A percentile compares a stretch with the other conserved stretches of the same genome.
phyloP scores from a whole-genome alignment of 2,329 filamentous ascomycete species.

The Cadophora sp. region DNA sequence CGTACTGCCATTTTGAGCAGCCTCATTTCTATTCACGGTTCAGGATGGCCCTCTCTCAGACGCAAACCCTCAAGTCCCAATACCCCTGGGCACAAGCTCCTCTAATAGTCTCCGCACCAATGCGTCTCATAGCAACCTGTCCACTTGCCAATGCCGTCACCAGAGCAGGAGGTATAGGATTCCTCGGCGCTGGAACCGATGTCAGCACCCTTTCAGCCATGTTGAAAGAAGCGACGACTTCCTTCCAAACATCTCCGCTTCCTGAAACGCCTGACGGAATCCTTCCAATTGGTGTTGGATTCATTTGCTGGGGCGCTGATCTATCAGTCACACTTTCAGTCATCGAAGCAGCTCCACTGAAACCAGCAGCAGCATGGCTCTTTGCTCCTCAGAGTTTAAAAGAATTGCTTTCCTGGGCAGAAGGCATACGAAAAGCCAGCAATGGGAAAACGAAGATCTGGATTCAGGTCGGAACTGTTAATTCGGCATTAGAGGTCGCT shows the following conservation, averaged over 20 bases:
- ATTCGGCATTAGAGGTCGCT: slow-evolving; percentile 38
- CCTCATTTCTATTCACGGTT: neutral
- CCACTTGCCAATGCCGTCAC: slow-evolving; percentile 66
- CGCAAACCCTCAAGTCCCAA: slow-evolving; percentile 38
- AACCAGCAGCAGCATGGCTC: slow-evolving; percentile 53
- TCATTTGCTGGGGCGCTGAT: slow-evolving; percentile 53
- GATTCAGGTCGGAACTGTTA: slow-evolving; percentile 46
- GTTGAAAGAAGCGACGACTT: slow-evolving; percentile 40
- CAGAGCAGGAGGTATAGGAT: slow-evolving; percentile 57
- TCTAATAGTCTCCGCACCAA: slow-evolving; percentile 68
- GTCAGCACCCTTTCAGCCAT: slow-evolving; percentile 29
- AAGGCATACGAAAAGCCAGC: slow-evolving; percentile 37
- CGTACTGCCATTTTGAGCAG: no score
- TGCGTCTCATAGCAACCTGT: slow-evolving; percentile 67
- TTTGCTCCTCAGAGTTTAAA: slow-evolving; percentile 48
- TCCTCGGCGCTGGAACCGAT: slow-evolving; percentile 50
- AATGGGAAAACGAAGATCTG: slow-evolving; percentile 42
- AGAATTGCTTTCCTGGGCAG: slow-evolving; percentile 43
- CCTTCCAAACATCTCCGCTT: slow-evolving; percentile 25
- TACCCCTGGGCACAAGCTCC: slow-evolving; percentile 67
- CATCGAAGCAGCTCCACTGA: slow-evolving; percentile 41
- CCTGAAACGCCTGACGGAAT: slow-evolving; percentile 24
- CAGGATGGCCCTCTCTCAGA: slow-evolving; percentile 18
- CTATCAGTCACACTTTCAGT: slow-evolving; percentile 43
- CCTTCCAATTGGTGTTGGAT: slow-evolving; percentile 56